Evolutionary conservation across 1,284 basidiomycete genomes (phyloP).

Genomic region (Peniophora sp.): DNA sequence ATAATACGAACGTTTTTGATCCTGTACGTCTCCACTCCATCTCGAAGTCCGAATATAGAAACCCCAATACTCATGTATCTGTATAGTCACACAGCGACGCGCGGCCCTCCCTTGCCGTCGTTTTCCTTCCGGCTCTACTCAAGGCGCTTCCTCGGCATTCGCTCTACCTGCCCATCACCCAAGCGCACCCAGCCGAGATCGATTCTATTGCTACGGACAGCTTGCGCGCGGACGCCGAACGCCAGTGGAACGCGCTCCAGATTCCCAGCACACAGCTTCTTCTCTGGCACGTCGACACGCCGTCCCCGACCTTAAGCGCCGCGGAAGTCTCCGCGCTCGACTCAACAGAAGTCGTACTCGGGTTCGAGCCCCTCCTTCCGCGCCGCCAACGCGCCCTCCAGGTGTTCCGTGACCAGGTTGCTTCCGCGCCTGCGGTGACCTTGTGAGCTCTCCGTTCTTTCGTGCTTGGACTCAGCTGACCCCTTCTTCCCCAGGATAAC

Average conservation of each 20-base stretch:
- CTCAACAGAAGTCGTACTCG: constrained; percentile 32
- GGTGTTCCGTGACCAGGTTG: constrained; percentile 29
- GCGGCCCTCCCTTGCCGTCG: constrained; percentile 53
- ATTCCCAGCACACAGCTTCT: constrained; percentile 35
- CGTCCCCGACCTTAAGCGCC: constrained; percentile 35
- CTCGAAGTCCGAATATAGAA: constrained; percentile 12
- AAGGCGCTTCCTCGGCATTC: constrained; percentile 41
- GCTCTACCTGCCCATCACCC: constrained; percentile 51
- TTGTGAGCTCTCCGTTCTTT: constrained; percentile 34
- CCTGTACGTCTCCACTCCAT: constrained; percentile 24
- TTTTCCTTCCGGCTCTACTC: constrained; percentile 49
- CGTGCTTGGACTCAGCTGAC: constrained; percentile 5
- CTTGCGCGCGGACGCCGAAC: constrained; percentile 31
- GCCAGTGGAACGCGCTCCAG: constrained; percentile 40
- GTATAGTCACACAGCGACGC: constrained; percentile 34
- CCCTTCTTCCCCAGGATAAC: constrained; percentile 40
- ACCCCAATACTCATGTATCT: constrained; percentile 30
- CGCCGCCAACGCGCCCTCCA: constrained; percentile 22
- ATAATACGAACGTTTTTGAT: constrained; percentile 37
- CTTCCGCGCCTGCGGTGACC: constrained; percentile 48
- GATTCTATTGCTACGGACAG: constrained; percentile 14
- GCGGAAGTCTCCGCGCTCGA: constrained; percentile 36
- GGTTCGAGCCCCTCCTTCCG: constrained; percentile 37
- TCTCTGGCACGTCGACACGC: constrained; percentile 24
- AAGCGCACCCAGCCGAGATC: constrained; percentile 25